phyloP scores from a whole-genome alignment of 75 land plant genomes.

The Cryptomeria japonica region DNA sequence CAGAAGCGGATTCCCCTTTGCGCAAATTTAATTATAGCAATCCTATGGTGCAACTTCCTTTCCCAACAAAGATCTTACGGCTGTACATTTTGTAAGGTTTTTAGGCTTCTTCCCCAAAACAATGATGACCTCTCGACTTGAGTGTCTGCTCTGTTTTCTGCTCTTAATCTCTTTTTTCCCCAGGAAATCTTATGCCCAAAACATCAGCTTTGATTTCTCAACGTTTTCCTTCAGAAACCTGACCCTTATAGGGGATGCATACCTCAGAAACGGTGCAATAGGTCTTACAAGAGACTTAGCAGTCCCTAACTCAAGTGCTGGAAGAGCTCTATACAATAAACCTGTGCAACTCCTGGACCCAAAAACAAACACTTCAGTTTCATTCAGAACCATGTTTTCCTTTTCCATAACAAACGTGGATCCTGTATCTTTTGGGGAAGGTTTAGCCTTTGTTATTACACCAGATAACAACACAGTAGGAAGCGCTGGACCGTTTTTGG shows the following conservation, averaged over 20 bases:
- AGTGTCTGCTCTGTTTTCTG: neutral
- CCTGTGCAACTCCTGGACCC: slow-evolving; percentile 50
- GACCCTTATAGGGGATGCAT: slow-evolving; percentile 66
- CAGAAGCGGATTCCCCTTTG: neutral
- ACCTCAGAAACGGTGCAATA: slow-evolving; percentile 44
- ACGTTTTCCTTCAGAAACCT: slow-evolving; percentile 44
- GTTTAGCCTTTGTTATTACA: slow-evolving; percentile 61
- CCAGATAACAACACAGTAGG: slow-evolving; percentile 58
- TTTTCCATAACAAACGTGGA: slow-evolving; percentile 54
- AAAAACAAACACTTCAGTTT: slow-evolving; percentile 39
- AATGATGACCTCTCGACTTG: neutral
- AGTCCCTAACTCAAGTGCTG: slow-evolving; percentile 57
- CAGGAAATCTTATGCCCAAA: neutral
- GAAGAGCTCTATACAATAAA: slow-evolving; percentile 42
- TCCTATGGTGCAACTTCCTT: neutral
- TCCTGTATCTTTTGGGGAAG: slow-evolving; percentile 49
- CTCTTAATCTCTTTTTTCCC: neutral
- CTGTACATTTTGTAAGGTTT: neutral
- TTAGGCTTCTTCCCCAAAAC: neutral
- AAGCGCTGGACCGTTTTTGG: slow-evolving; percentile 55
- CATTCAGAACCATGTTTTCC: slow-evolving; percentile 61
- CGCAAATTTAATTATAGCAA: neutral
- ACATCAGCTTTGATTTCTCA: slow-evolving; percentile 24
- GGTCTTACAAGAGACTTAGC: slow-evolving; percentile 48
- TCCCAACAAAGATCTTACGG: neutral